Conservation (phyloP, 1,284 basidiomycete species). For the Rhodofomes roseus region DNA sequence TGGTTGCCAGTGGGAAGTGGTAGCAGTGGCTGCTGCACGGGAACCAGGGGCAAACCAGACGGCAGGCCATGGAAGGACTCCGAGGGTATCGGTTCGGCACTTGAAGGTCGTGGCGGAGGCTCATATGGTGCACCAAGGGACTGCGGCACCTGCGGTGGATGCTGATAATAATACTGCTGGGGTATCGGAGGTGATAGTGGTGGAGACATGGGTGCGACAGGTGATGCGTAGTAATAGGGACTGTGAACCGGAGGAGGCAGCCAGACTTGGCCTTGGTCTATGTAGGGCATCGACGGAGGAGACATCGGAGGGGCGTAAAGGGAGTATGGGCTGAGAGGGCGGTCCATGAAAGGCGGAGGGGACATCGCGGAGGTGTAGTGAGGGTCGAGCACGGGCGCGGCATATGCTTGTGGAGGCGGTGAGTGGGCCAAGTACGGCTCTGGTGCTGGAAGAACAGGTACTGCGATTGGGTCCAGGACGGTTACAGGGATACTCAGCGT, state of each 20-base stretch:
- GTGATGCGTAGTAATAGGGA: slow-evolving; percentile 9
- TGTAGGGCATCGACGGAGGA: slow-evolving; percentile 34
- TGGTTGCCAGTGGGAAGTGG: slow-evolving; percentile 11
- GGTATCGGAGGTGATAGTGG: slow-evolving; percentile 13
- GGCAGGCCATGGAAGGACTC: slow-evolving; percentile 24
- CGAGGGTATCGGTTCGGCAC: slow-evolving; percentile 31
- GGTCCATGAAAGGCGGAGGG: slow-evolving; percentile 20
- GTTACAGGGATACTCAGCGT: slow-evolving; percentile 57
- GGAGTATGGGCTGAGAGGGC: slow-evolving; percentile 28
- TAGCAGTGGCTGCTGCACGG: slow-evolving; percentile 21
- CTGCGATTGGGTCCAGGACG: slow-evolving; percentile 57
- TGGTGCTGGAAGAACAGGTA: slow-evolving; percentile 37
- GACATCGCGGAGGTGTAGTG: slow-evolving; percentile 14
- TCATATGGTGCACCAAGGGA: slow-evolving; percentile 17
- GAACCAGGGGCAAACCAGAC: slow-evolving; percentile 18
- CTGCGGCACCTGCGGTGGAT: slow-evolving; percentile 22
- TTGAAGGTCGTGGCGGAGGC: slow-evolving; percentile 34
- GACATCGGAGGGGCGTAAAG: slow-evolving; percentile 32
- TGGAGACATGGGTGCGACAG: slow-evolving; percentile 11
- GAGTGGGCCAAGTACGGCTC: slow-evolving; percentile 11
- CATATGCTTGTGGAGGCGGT: slow-evolving; percentile 8
- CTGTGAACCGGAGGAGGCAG: slow-evolving; percentile 35
- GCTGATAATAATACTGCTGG: slow-evolving; percentile 30
- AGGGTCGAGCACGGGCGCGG: slow-evolving; percentile 15
- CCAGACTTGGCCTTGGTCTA: slow-evolving; percentile 48